These are phyloP conservation scores for Colletotrichum acutatum DNA, from an alignment of 2,329 filamentous ascomycete genomes.

Conservation along the genomic window DNA sequence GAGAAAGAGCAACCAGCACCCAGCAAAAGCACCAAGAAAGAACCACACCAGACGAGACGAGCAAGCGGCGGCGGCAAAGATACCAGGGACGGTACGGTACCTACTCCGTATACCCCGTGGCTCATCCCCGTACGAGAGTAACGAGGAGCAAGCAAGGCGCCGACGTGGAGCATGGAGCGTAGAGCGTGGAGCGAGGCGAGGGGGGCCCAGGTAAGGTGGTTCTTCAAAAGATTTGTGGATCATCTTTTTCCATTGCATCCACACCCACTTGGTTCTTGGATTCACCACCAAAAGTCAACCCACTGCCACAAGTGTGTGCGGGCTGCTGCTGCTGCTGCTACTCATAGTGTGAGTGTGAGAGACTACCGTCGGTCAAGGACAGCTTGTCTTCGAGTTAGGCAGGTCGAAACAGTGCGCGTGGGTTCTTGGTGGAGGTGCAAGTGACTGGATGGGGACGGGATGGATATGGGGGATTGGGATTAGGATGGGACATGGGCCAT, in stretches of 20 bases:
- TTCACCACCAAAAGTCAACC: too few relatives aligned
- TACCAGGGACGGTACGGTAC: background rate
- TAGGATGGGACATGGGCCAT: background rate
- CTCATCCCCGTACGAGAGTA: background rate
- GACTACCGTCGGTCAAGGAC: slow-evolving; percentile 4
- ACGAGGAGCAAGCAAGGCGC: background rate
- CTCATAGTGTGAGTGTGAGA: too few relatives aligned
- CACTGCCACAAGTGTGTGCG: too few relatives aligned
- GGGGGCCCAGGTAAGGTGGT: background rate
- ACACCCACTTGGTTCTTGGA: background rate
- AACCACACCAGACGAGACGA: background rate
- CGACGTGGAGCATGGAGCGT: too few relatives aligned
- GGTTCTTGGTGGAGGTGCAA: background rate
- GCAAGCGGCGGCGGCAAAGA: background rate
- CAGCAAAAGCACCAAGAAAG: background rate
- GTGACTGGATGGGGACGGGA: background rate
- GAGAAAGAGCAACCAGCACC: background rate
- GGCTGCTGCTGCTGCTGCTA: too few relatives aligned
- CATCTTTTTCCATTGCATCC: slow-evolving; percentile 1
- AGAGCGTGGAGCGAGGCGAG: background rate
- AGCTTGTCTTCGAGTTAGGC: slow-evolving; percentile 20
- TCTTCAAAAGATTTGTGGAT: slow-evolving; percentile 1
- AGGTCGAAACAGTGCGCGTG: slow-evolving; percentile 30
- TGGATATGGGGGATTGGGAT: background rate
- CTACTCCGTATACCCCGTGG: background rate